These are phyloP conservation scores for Arctium lappa DNA, from an alignment of 129 eudicot species.

Conservation along the genomic window DNA sequence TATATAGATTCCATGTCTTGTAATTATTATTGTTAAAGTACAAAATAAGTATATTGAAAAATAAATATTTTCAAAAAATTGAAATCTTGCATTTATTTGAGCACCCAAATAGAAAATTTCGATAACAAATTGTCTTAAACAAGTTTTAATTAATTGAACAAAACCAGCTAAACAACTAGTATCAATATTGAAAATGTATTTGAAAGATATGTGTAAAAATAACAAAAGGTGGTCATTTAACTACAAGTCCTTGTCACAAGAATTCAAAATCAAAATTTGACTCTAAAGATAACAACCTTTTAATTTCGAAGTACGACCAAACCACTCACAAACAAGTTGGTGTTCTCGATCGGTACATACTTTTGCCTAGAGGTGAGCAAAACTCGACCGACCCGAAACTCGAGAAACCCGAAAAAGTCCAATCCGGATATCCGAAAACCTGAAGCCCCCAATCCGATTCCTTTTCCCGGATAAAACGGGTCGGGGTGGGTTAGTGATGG, in stretches of 20 bases:
- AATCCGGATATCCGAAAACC: too few species aligned
- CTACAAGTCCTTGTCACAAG: not conserved
- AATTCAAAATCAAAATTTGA: not conserved
- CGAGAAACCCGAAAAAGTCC: too few species aligned
- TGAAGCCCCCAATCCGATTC: too few species aligned
- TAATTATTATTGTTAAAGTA: too few species aligned
- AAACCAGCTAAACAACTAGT: not conserved
- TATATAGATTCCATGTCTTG: too few species aligned
- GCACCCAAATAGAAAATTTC: too few species aligned
- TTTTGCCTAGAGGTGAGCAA: too few species aligned
- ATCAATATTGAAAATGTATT: not conserved
- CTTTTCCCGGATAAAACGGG: too few species aligned
- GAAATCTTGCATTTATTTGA: not conserved
- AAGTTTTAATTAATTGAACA: not conserved
- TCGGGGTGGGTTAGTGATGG: too few species aligned
- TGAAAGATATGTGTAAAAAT: not conserved
- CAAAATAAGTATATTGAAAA: not conserved
- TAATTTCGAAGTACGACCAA: constrained; percentile 11
- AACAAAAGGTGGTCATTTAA: not conserved
- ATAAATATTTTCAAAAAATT: not conserved
- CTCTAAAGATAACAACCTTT: not conserved
- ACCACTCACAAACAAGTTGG: not conserved
- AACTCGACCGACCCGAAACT: too few species aligned
- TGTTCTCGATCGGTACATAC: not conserved
- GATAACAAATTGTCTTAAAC: not conserved